Base-by-base conservation (phyloP, 2,329 filamentous ascomycete genomes). In the Pseudogymnoascus sp. region DNA sequence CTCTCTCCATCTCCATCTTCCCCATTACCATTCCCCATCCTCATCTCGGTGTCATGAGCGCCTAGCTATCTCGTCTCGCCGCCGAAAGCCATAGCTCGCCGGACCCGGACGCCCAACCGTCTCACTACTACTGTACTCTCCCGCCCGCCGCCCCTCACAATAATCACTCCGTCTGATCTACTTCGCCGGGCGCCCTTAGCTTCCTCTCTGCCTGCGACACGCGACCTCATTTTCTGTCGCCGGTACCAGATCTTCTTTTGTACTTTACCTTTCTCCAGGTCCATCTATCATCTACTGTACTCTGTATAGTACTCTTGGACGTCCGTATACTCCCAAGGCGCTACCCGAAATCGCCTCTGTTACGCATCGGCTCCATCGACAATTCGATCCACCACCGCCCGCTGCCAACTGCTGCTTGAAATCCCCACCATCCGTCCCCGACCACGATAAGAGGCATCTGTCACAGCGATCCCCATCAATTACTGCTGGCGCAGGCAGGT, bases 361-460 rank as follows among this genome's bases (percentile, higher is more conserved):
- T 31, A 6, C 48, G 48, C 25, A 34, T 34, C 48, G n/a, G 48
- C 31, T 16, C n/a, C 48, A 54, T 31, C 48, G 25, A 54, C 48
- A 54, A 31, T 31, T 54, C 25, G 48, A 54, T 54, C 48, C 48
- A 54, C 48, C 48, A 54, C 48, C 25, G 25, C 25, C n/a, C 25
- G 48, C 25, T 54, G 48, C 48, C 34, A 54, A 31, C 48, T 54
- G 25, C n/a, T 5, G 16, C 48, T 34, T 28, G 48, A 54, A 31
- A 54, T 54, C 48, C 48, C 48, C 48, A 54, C 48, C 48, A 31
- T 54, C 25, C 48, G 48, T 31, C 48, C 48, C 48, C 48, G 48
- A 19, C 48, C 10, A 54, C 48, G 5, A 54, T 54, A 31, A 54
- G n/a, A 54, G 48, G 48, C 48, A 54, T 54, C 25, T 31, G 7